phyloP scores from a whole-genome alignment of 2,329 filamentous ascomycete species.

The Xylariales sp. region DNA sequence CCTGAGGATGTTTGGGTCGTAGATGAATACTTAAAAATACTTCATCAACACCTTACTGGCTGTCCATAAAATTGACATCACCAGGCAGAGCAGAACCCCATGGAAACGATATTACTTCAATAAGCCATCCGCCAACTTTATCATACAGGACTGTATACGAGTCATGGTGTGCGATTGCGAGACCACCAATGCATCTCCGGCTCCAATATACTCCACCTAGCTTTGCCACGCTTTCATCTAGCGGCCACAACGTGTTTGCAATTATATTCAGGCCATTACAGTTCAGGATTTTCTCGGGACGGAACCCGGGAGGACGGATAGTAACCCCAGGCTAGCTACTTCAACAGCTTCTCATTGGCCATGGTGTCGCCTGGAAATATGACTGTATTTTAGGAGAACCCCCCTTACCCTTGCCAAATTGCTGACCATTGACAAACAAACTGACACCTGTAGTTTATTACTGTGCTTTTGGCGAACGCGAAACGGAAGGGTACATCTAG shows the following conservation, averaged over 20 bases:
- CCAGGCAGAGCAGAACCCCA: too few species aligned
- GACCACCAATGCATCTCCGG: conserved; percentile 37
- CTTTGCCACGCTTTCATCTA: conserved; percentile 52
- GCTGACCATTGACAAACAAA: conserved; percentile 74
- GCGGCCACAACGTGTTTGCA: conserved; percentile 63
- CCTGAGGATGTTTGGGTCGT: too few species aligned
- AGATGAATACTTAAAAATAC: too few species aligned
- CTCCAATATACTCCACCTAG: conserved; percentile 35
- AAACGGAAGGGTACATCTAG: conserved; percentile 62
- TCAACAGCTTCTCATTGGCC: too few species aligned
- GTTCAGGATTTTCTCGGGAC: conserved; percentile 68
- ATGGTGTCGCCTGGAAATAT: too few species aligned
- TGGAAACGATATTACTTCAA: too few species aligned
- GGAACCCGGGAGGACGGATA: conserved; percentile 65
- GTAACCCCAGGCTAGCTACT: conserved; percentile 66
- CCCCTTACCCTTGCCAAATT: conserved; percentile 61
- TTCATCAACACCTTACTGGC: too few species aligned
- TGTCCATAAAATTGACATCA: too few species aligned
- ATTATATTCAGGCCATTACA: conserved; percentile 67
- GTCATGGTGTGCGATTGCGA: conserved; percentile 14
- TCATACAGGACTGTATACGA: conserved; percentile 14
- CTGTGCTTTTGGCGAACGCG: conserved; percentile 45
- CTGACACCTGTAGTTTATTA: conserved; percentile 8
- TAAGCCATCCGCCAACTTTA: conserved; percentile 12
- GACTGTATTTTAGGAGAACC: too few species aligned